These are phyloP conservation scores for Linum lewisii DNA, from an alignment of 345 rosid species.

Conservation along the genomic window DNA sequence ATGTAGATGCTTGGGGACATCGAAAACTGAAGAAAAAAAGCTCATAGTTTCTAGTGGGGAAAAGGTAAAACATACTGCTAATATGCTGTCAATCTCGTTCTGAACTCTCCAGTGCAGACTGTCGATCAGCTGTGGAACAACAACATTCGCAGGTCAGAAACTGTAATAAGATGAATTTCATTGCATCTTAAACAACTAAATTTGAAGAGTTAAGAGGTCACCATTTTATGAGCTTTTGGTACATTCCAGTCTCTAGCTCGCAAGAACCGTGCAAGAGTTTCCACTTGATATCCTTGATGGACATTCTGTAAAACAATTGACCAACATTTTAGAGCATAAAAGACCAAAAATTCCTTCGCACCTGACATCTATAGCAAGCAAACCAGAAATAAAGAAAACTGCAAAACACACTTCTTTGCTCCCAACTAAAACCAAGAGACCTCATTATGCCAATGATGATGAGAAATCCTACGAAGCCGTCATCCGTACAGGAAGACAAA, in stretches of 20 bases:
- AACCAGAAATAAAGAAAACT: conserved; percentile 2
- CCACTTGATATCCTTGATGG: conserved; percentile 76
- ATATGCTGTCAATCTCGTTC: conserved; percentile 68
- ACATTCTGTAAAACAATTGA: conserved; percentile 46
- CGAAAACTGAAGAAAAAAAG: not conserved
- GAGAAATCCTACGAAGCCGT: conserved; percentile 1
- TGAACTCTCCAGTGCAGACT: conserved; percentile 81
- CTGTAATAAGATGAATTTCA: conserved; percentile 10
- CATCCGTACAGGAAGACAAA: not conserved
- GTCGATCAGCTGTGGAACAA: conserved; percentile 63
- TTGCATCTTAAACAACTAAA: not conserved
- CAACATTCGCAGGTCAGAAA: conserved; percentile 2
- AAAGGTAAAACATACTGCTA: conserved; percentile 32
- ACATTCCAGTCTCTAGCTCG: conserved; percentile 94
- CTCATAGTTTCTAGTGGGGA: not conserved
- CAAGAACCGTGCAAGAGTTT: conserved; percentile 66
- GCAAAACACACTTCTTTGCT: not conserved
- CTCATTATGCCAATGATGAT: not conserved
- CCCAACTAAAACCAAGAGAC: not conserved
- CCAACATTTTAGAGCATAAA: not conserved
- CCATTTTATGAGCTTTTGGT: conserved; percentile 83
- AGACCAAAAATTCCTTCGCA: not conserved
- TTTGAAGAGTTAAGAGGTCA: conserved; percentile 9
- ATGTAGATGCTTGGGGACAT: not conserved
- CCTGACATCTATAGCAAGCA: not conserved